phyloP scores from a whole-genome alignment of 805 yeast genomes.

The Candida incommunis region DNA sequence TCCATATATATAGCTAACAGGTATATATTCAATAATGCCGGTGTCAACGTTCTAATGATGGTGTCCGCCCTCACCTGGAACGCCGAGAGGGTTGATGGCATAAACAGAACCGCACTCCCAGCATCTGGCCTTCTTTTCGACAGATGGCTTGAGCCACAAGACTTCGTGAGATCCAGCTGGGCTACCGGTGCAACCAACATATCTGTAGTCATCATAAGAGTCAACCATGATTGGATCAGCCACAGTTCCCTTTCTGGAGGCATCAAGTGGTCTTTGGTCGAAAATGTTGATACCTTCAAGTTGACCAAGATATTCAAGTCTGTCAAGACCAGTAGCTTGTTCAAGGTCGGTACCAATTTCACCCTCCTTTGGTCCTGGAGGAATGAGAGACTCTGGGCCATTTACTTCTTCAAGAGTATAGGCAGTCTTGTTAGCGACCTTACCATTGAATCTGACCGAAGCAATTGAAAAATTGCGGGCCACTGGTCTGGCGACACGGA shows the following conservation, averaged over 20 bases:
- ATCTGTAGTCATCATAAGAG: conserved; percentile 83
- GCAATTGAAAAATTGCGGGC: conserved; percentile 1
- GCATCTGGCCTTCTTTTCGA: conserved; percentile 78
- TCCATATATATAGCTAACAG: no score
- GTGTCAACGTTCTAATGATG: conserved; percentile 19
- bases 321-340: conserved; percentile 96
- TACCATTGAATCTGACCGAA: conserved; percentile 8
- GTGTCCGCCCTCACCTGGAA: conserved; percentile 40
- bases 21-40: no score
- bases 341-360: conserved; percentile 86
- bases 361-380: conserved; percentile 68
- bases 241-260: conserved; percentile 83
- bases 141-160: conserved; percentile 85
- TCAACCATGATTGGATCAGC: conserved; percentile 81
- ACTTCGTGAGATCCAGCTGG: conserved; percentile 87
- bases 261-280: conserved; percentile 76
- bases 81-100: conserved; percentile 78
- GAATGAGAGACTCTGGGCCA: conserved; percentile 65
- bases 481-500: not conserved
- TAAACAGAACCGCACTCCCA: conserved; percentile 98
- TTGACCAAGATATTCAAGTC: conserved; percentile 88
- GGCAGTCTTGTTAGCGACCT: not conserved
- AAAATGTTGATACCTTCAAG: conserved; percentile 84
- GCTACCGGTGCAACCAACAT: conserved; percentile 93
- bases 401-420: conserved; percentile 56